A percentile compares a stretch with the other conserved stretches of the same genome.
phyloP scores from a whole-genome alignment of 179 eudicot genomes.

The Patellifolia procumbens region DNA sequence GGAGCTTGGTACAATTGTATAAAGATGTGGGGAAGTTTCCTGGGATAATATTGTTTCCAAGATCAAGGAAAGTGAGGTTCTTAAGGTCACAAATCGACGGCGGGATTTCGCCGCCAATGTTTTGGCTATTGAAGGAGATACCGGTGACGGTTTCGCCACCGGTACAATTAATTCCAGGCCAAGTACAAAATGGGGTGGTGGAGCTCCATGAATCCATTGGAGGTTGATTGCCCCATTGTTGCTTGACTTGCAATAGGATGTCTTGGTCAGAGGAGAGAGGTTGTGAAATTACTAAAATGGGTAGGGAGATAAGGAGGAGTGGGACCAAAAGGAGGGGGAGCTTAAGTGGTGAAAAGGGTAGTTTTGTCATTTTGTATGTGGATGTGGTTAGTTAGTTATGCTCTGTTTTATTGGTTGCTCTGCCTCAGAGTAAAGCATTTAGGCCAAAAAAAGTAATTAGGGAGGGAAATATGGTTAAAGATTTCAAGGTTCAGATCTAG shows the following conservation, averaged over 20 bases:
- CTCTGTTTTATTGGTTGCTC: too few relatives aligned
- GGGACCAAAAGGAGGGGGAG: too few relatives aligned
- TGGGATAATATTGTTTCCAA: constrained; percentile 42
- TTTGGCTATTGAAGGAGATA: constrained; percentile 29
- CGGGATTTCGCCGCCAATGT: constrained; percentile 41
- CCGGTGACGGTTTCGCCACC: constrained; percentile 41
- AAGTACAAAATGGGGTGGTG: constrained; percentile 54
- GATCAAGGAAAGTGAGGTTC: constrained; percentile 48
- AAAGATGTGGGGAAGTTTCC: constrained; percentile 52
- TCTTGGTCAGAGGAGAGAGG: constrained; percentile 6
- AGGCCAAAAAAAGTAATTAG: too few relatives aligned
- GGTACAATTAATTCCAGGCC: constrained; percentile 61
- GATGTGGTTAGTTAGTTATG: too few relatives aligned
- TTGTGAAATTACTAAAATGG: too few relatives aligned
- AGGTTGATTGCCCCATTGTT: constrained; percentile 49
- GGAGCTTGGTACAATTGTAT: constrained; percentile 50
- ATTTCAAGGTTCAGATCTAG: too few relatives aligned
- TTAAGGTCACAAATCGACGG: constrained; percentile 50
- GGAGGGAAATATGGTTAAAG: too few relatives aligned
- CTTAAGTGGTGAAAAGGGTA: too few relatives aligned
- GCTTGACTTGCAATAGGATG: constrained; percentile 50
- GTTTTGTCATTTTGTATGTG: too few relatives aligned
- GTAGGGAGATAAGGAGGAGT: too few relatives aligned
- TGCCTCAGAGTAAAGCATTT: too few relatives aligned
- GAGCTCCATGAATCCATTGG: constrained; percentile 46